Evolutionary conservation across 768 basidiomycete species (phyloP).

Genomic region (Porphyrellus cyaneotinctus): DNA sequence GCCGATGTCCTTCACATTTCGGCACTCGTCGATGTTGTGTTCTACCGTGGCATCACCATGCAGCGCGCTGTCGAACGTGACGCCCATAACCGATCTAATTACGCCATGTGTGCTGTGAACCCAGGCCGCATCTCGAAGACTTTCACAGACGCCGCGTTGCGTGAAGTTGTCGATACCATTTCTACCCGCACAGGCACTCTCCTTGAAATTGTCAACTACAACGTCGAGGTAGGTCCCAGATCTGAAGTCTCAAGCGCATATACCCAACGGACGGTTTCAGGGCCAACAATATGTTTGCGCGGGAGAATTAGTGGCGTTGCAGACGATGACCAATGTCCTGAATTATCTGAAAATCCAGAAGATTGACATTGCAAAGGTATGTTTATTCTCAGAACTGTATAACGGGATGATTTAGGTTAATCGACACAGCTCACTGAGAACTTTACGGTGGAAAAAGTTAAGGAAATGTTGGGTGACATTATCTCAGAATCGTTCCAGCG

Average conservation of each 20-base stretch:
- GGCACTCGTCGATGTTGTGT: constrained; percentile 94
- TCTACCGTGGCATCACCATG: constrained; percentile 99
- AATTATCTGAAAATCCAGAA: constrained; percentile 97
- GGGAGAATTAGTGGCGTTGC: constrained; percentile 89
- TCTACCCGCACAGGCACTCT: constrained; percentile 70
- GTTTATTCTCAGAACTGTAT: not conserved
- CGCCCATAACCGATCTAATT: constrained; percentile 86
- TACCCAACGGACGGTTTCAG: constrained; percentile 36
- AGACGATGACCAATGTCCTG: constrained; percentile 91
- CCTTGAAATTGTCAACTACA: constrained; percentile 98
- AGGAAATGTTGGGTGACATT: constrained; percentile 93
- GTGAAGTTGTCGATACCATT: constrained; percentile 94
- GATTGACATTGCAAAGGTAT: constrained; percentile 86
- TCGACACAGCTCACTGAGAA: constrained; percentile 73
- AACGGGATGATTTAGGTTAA: not conserved
- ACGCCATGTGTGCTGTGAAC: constrained; percentile 99
- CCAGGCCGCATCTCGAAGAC: constrained; percentile 91
- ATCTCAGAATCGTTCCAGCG: constrained; percentile 75
- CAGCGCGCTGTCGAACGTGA: constrained; percentile 98
- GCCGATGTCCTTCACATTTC: constrained; percentile 96
- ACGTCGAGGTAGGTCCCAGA: constrained; percentile 64
- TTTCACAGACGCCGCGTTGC: constrained; percentile 92
- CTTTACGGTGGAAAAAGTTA: constrained; percentile 87
- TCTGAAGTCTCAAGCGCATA: not conserved
- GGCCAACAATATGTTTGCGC: constrained; percentile 99